Percentiles rank a stretch among this genome's conserved stretches.
Evolutionary conservation across 495 filamentous ascomycete species (phyloP).

Genomic region (Penicillium turbatum): DNA sequence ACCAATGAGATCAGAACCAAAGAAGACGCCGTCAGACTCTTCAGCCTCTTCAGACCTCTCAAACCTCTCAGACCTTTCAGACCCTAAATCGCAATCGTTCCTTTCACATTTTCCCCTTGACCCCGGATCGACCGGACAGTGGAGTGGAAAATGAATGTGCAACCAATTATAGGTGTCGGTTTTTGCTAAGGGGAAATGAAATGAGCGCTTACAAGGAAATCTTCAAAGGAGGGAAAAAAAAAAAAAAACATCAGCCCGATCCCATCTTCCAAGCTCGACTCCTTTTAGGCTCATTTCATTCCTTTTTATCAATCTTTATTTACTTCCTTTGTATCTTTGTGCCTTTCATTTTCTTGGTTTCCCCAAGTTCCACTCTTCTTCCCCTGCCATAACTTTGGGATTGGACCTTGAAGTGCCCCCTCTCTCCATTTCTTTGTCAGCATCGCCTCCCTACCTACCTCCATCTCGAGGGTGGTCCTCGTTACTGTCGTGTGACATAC

Average conservation of each 20-base stretch:
- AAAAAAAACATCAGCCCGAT: not conserved
- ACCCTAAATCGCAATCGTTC: not conserved
- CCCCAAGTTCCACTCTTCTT: too few species aligned
- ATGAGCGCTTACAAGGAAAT: not conserved
- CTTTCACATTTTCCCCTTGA: conserved; percentile 7
- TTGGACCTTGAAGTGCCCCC: not conserved
- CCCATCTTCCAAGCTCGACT: not conserved
- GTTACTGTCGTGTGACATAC: conserved; percentile 25
- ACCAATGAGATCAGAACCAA: conserved; percentile 13
- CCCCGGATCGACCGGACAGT: conserved; percentile 31
- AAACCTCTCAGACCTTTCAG: not conserved
- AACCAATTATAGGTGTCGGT: conserved; percentile 11
- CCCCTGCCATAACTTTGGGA: not conserved
- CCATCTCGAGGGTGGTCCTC: not conserved
- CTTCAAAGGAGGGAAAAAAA: too few species aligned
- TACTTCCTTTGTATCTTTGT: conserved; percentile 1
- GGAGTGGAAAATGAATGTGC: conserved; percentile 19
- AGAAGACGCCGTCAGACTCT: not conserved
- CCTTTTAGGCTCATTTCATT: conserved; percentile 9
- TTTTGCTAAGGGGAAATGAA: not conserved
- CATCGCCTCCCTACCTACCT: conserved; percentile 12
- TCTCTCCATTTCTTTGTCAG: conserved; percentile 5
- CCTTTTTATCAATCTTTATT: conserved; percentile 4
- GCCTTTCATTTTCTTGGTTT: conserved; percentile 1
- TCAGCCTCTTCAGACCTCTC: not conserved